A percentile compares a stretch with the other conserved stretches of the same genome.
phyloP scores from a whole-genome alignment of 176 grass and related monocot species.

The Leersia perrieri region DNA sequence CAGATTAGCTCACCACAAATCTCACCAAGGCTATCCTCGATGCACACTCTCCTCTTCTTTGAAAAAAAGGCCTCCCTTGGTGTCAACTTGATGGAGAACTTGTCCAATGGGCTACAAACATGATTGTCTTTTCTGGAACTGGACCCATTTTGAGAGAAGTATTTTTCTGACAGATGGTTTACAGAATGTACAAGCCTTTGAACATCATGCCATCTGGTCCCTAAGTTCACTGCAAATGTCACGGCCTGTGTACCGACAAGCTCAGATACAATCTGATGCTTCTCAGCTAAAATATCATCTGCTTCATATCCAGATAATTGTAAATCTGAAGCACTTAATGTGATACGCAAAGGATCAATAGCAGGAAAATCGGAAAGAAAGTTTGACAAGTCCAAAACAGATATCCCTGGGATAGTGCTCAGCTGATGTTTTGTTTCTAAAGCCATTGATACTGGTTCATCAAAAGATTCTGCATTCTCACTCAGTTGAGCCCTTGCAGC shows the following conservation, averaged over 20 bases:
- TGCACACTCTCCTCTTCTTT: constrained; percentile 56
- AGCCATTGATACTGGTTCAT: constrained; percentile 48
- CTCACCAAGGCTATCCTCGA: constrained; percentile 61
- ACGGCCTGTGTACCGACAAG: constrained; percentile 61
- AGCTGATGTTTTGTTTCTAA: constrained; percentile 43
- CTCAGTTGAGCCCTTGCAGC: constrained; percentile 75
- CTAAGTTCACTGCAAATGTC: constrained; percentile 75
- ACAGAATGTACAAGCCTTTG: constrained; percentile 54
- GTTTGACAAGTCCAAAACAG: constrained; percentile 49
- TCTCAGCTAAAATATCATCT: constrained; percentile 53
- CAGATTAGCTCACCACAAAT: constrained; percentile 88
- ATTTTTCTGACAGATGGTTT: constrained; percentile 53
- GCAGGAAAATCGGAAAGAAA: constrained; percentile 66
- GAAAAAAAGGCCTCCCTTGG: constrained; percentile 82
- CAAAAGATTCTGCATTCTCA: constrained; percentile 47
- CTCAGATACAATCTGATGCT: constrained; percentile 59
- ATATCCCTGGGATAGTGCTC: constrained; percentile 55
- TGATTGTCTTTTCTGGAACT: not conserved
- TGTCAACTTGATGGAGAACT: constrained; percentile 41
- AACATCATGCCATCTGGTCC: constrained; percentile 60
- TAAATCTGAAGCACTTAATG: constrained; percentile 46
- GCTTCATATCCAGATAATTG: constrained; percentile 56
- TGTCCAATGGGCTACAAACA: constrained; percentile 33
- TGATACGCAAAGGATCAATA: constrained; percentile 75
- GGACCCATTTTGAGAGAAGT: constrained; percentile 29